Conservation (phyloP, 2,329 filamentous ascomycete genomes). For the Pyrenochaeta sp. region DNA sequence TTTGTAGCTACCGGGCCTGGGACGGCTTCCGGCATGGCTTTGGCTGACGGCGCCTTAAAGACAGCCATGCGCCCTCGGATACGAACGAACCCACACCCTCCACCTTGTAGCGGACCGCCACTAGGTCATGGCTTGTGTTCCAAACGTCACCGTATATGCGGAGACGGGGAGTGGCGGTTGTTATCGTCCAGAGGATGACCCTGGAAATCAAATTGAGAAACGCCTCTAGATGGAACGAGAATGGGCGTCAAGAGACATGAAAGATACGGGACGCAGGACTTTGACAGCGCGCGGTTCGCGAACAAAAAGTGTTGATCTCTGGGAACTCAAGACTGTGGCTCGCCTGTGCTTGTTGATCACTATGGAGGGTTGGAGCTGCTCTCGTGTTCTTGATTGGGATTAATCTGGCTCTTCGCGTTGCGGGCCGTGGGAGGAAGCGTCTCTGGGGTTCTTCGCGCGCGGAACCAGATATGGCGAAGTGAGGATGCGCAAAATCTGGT, state of each 20-base stretch:
- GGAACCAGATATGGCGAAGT: conserved; percentile 9
- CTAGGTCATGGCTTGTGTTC: background rate
- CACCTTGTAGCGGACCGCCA: conserved; percentile 3
- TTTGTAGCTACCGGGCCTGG: background rate
- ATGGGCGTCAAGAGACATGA: background rate
- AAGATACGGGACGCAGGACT: background rate
- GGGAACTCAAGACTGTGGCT: conserved; percentile 1
- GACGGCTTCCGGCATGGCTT: conserved; percentile 1
- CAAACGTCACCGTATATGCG: conserved; percentile 6
- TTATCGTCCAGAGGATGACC: background rate
- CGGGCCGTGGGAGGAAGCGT: conserved; percentile 23
- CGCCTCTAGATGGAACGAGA: background rate
- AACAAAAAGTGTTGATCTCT: background rate
- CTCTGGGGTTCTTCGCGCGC: conserved; percentile 5
- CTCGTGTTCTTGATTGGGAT: conserved; percentile 29
- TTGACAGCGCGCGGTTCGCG: background rate
- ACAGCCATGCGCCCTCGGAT: background rate
- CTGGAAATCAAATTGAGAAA: background rate
- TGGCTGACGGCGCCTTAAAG: background rate
- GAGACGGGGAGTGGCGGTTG: background rate
- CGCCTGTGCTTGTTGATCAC: conserved; percentile 13
- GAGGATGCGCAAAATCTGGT: conserved; percentile 9
- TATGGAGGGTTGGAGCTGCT: conserved; percentile 5
- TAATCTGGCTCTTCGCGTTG: conserved; percentile 24
- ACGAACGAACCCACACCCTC: background rate